Evolutionary conservation across 129 eudicot species (phyloP).

Genomic region (Artemisia tridentata): DNA sequence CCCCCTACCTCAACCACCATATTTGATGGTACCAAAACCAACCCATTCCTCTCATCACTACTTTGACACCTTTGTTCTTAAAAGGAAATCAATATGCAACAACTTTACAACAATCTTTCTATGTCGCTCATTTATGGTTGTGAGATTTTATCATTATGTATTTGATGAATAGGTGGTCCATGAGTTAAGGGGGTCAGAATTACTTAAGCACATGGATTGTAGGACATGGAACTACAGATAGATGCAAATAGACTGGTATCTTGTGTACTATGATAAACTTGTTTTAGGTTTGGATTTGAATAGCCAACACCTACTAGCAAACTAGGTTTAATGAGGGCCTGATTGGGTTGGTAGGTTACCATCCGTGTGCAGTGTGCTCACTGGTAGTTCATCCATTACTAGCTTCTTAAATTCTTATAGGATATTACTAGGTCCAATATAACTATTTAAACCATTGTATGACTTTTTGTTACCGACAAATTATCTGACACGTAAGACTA

Average conservation of each 20-base stretch:
- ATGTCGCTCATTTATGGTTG: conserved; percentile 22
- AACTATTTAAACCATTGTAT: no score
- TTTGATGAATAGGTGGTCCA: conserved; percentile 21
- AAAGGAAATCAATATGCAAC: conserved; percentile 26
- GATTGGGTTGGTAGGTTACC: conserved; percentile 14
- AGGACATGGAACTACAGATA: conserved; percentile 23
- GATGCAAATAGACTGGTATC: conserved; percentile 27
- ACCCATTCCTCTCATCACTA: conserved; percentile 8
- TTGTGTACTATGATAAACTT: conserved; percentile 27
- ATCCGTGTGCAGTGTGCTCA: conserved; percentile 21
- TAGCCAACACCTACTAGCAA: conserved; percentile 1
- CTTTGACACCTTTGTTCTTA: conserved; percentile 14
- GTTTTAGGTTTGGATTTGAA: conserved; percentile 9
- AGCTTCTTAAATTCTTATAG: neutral
- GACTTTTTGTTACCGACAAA: no score
- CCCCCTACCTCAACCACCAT: conserved; percentile 28
- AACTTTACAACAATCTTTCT: conserved; percentile 26
- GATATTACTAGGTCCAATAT: no score
- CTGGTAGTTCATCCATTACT: conserved; percentile 2
- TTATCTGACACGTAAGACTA: no score
- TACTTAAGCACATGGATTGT: conserved; percentile 32
- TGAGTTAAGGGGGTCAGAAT: conserved; percentile 5
- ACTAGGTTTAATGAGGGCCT: conserved; percentile 7
- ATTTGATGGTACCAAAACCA: conserved; percentile 11
- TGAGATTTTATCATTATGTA: conserved; percentile 19